A percentile compares a stretch with the other conserved stretches of the same genome.
phyloP scores from a whole-genome alignment of 2,329 filamentous ascomycete species.

The Pseudogymnoascus sp. region DNA sequence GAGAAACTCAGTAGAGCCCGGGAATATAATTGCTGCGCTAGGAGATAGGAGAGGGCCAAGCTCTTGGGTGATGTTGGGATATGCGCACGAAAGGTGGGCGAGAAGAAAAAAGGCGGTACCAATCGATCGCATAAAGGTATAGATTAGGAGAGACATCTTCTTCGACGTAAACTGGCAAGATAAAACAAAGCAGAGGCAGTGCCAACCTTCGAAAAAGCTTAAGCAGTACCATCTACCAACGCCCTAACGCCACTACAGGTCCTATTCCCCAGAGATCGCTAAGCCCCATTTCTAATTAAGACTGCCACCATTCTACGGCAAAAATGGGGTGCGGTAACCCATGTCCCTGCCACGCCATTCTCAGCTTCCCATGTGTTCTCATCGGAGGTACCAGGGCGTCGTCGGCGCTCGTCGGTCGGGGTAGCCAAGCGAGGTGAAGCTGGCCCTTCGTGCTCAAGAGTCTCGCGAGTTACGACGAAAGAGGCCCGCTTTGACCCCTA shows the following conservation, averaged over 20 bases:
- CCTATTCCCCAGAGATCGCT: neutral
- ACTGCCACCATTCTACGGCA: neutral
- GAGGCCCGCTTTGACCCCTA: neutral
- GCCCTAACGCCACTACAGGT: neutral
- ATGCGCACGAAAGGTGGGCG: neutral
- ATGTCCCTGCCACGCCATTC: neutral
- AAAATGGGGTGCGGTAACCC: neutral
- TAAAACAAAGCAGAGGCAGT: neutral
- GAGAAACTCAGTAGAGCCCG: neutral
- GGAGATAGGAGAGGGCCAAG: neutral
- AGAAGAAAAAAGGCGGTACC: neutral
- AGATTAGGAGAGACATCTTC: neutral
- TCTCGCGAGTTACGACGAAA: neutral
- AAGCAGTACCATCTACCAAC: neutral
- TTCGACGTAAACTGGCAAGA: neutral
- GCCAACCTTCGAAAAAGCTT: neutral
- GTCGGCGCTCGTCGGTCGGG: neutral
- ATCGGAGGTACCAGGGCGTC: neutral
- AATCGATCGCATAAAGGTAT: neutral
- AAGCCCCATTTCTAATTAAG: neutral
- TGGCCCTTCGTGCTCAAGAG: neutral
- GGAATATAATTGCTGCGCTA: neutral
- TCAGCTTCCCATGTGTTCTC: neutral
- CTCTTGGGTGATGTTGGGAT: neutral
- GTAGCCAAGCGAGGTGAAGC: neutral